These are phyloP conservation scores for Mesembryanthemum crystallinum DNA, from an alignment of 148 eudicot genomes.

Conservation along the genomic window DNA sequence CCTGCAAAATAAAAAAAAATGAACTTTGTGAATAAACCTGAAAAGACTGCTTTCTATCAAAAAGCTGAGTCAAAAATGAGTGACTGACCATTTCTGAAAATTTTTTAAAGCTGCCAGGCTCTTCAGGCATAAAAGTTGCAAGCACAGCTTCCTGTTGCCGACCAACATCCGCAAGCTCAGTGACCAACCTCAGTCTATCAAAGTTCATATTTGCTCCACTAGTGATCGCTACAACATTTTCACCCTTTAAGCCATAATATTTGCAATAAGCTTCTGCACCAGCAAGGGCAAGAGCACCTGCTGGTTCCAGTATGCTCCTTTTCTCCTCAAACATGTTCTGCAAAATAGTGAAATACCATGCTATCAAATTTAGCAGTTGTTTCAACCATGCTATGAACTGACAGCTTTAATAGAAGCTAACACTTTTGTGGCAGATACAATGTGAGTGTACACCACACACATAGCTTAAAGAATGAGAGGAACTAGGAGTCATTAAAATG, in stretches of 20 bases:
- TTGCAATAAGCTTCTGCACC: constrained; percentile 99
- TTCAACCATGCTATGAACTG: background rate
- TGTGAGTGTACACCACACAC: background rate
- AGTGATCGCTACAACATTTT: constrained; percentile 75
- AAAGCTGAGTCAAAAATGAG: background rate
- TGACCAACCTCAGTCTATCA: constrained; percentile 88
- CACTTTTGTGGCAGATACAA: background rate
- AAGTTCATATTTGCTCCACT: constrained; percentile 99
- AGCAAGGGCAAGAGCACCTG: constrained; percentile 97
- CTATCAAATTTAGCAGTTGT: background rate
- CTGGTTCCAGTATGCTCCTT: constrained; percentile 95
- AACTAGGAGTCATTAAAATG: background rate
- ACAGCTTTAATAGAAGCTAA: background rate
- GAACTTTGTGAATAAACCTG: background rate
- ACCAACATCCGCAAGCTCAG: constrained; percentile 98
- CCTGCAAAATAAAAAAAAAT: constrained; percentile 43
- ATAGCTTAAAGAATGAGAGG: background rate
- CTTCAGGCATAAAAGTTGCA: constrained; percentile 88
- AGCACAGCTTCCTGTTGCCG: constrained; percentile 95
- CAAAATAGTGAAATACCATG: constrained; percentile 16
- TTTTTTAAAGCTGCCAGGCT: constrained; percentile 75
- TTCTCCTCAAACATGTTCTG: constrained; percentile 99
- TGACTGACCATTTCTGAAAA: constrained; percentile 69
- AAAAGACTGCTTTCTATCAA: background rate
- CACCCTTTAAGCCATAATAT: constrained; percentile 76